Base-by-base conservation (phyloP, 768 basidiomycete species). In the Xerocomellus amylosporus region DNA sequence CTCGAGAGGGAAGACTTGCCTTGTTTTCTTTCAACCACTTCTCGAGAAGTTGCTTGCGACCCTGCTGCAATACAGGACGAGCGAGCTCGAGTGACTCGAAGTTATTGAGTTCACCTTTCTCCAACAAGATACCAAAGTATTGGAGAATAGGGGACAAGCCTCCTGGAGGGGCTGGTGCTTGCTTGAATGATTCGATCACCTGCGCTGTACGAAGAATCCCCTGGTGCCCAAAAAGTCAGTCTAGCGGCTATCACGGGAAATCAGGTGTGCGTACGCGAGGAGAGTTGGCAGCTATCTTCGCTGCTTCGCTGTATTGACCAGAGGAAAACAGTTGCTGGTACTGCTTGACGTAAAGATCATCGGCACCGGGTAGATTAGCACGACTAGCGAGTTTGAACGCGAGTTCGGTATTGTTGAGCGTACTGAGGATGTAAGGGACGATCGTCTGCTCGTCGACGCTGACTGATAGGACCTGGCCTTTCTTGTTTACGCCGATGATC, bases 11-110 rank as follows among this genome's bases (percentile, higher is more conserved):
- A 38, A 49, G 17, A 49, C 54, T 38, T 55, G 87, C 94, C 85
- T 98, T 99, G 77, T 97, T 98, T 79, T 99, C 97, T 74, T 99
- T 99, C 57, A 99, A 75, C 97, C 97, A 99, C 66, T 98, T 98
- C 77, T 99, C 97, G 15, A 99, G 77, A 42, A 98, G 77, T 65
- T 98, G 93, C 74, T 99, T 98, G 71, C 93, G 85, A 34, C 93
- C 93, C 74, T 99, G 97, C 61, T 91, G 88, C 42, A 99, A 76
- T 8, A 99, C 97, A 17, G 97, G 97, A 44, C 94, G 85, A 2
- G 97, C 97, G 43, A 99, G 83, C 71, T 99, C 97, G 31, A 99
- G 73, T 14, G 93, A 95, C 71, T 99, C 97, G 9, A 88, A 82
- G 69, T 96, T 93, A 73, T 99, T 99, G 54, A 99, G 83, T 74